These are phyloP conservation scores for Dujonia santamariae DNA, from an alignment of 1,139 yeast genomes.

Conservation along the genomic window DNA sequence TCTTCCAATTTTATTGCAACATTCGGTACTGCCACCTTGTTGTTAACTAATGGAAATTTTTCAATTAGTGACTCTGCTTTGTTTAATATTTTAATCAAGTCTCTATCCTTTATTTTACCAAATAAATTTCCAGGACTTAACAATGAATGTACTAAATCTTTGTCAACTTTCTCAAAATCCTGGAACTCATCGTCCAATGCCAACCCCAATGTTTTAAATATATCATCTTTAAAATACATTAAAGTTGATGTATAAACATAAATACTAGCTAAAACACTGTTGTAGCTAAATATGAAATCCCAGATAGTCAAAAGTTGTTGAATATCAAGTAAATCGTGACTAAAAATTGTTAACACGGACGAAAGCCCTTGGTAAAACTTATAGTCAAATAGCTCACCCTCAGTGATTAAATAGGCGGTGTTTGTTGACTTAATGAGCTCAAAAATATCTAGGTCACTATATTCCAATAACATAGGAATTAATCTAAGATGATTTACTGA, in stretches of 20 bases:
- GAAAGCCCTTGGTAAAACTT: constrained; percentile 64
- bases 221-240: constrained; percentile 34
- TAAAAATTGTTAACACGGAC: constrained; percentile 70
- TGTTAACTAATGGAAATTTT: constrained; percentile 22
- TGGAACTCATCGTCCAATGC: constrained; percentile 8
- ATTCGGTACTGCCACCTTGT: too few species aligned
- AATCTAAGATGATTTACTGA: constrained; percentile 63
- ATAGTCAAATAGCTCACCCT: constrained; percentile 37
- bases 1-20: too few species aligned
- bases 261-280: constrained; percentile 39
- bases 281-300: constrained; percentile 57
- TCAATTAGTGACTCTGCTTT: constrained; percentile 29
- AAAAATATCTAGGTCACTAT: constrained; percentile 51
- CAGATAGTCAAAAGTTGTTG: constrained; percentile 55
- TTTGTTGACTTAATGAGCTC: constrained; percentile 41
- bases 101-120: constrained; percentile 26
- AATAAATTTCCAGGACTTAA: constrained; percentile 34
- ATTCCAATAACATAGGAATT: constrained; percentile 58
- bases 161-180: constrained; percentile 26
- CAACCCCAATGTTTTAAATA: constrained; percentile 28
- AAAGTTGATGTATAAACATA: constrained; percentile 60
- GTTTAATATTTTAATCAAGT: constrained; percentile 35
- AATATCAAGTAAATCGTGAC: constrained; percentile 63
- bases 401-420: constrained; percentile 21
- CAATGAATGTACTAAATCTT: constrained; percentile 43